These are phyloP conservation scores for Pugionium cornutum DNA, from an alignment of 345 rosid genomes.

Conservation along the genomic window DNA sequence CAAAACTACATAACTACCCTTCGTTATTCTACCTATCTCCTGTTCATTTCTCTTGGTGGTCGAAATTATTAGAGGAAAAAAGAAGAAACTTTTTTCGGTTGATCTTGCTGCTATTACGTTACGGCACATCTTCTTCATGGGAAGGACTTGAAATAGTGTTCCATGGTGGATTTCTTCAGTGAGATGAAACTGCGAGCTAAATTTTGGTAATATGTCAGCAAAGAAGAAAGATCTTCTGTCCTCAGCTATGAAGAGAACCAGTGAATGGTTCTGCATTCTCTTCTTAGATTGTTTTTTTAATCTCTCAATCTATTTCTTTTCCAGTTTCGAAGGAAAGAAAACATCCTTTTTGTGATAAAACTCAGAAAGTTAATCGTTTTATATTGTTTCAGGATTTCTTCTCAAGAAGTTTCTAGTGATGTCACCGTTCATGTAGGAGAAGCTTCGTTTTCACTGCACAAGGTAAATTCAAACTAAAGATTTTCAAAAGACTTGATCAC, in stretches of 20 bases:
- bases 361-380: not conserved
- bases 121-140: constrained; percentile 41
- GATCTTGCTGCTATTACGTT: constrained; percentile 15
- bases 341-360: not conserved
- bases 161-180: constrained; percentile 55
- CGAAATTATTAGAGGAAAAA: constrained; percentile 23
- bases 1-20: constrained; percentile 26
- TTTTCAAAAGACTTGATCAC: constrained; percentile 9
- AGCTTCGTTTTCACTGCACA: constrained; percentile 75
- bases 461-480: constrained; percentile 45
- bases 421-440: constrained; percentile 71
- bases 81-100: constrained; percentile 28
- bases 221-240: constrained; percentile 81
- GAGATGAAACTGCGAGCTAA: constrained; percentile 42
- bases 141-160: constrained; percentile 37
- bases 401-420: constrained; percentile 96
- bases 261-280: constrained; percentile 62
- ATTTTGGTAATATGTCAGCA: constrained; percentile 51
- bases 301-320: constrained; percentile 11
- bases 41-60: constrained; percentile 19
- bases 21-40: not conserved
- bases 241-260: constrained; percentile 90
- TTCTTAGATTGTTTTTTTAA: not conserved
- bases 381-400: constrained; percentile 68
- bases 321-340: not conserved